Percentiles rank a stretch among this genome's conserved stretches.
Evolutionary conservation across 2,329 filamentous ascomycete genomes (phyloP).

Genomic region (Clarireedia homoeocarpa): DNA sequence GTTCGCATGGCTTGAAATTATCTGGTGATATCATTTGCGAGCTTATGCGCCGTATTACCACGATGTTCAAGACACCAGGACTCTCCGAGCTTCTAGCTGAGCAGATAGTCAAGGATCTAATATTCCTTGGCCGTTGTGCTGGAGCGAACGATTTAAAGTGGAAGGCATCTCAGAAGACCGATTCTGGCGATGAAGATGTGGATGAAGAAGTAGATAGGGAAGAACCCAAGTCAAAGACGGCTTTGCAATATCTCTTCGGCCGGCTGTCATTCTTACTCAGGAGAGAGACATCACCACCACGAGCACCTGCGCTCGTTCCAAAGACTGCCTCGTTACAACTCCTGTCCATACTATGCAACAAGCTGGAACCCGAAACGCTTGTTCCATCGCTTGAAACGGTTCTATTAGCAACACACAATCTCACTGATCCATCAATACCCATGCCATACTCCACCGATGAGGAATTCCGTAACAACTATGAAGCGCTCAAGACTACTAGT

Average conservation of each 20-base stretch:
- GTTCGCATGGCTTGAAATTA: slow-evolving; percentile 64
- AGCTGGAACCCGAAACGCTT: slow-evolving; percentile 50
- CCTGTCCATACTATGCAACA: slow-evolving; percentile 59
- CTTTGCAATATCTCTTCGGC: slow-evolving; percentile 68
- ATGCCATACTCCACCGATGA: slow-evolving; percentile 65
- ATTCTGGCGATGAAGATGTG: slow-evolving; percentile 28
- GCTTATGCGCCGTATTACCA: slow-evolving; percentile 43
- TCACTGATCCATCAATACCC: slow-evolving; percentile 73
- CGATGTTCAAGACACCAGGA: slow-evolving; percentile 52
- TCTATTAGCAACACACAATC: slow-evolving; percentile 65
- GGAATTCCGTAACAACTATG: slow-evolving; percentile 59
- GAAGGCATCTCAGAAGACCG: slow-evolving; percentile 36
- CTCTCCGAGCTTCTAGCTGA: slow-evolving; percentile 68
- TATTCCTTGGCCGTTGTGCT: slow-evolving; percentile 67
- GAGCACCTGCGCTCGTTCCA: slow-evolving; percentile 55
- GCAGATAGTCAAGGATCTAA: slow-evolving; percentile 71
- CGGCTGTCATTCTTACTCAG: slow-evolving; percentile 73
- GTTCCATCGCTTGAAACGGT: slow-evolving; percentile 55
- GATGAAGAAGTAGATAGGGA: slow-evolving; percentile 30
- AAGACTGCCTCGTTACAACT: slow-evolving; percentile 72
- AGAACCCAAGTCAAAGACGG: slow-evolving; percentile 32
- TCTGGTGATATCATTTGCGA: slow-evolving; percentile 55
- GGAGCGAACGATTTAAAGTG: slow-evolving; percentile 47
- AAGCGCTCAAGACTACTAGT: slow-evolving; percentile 62
- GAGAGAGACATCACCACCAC: slow-evolving; percentile 59